phyloP scores from a whole-genome alignment of 2,329 filamentous ascomycete species.

The Apiospora pterosperma region DNA sequence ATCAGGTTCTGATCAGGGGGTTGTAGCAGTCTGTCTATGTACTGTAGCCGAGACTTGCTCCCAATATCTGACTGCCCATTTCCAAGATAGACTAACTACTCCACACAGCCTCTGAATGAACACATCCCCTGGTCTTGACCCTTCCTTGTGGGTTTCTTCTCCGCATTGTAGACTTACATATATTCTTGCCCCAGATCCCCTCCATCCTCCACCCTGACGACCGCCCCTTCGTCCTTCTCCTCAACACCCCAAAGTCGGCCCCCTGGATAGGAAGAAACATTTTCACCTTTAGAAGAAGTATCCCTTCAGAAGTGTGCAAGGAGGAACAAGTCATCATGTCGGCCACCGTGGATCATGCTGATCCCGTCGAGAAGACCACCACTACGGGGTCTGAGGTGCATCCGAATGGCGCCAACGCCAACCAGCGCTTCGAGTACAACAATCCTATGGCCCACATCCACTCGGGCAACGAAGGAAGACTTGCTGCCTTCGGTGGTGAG shows the following conservation, averaged over 20 bases:
- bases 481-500: conserved; percentile 67
- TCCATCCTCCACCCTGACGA: neutral
- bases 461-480: conserved; percentile 29
- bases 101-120: neutral
- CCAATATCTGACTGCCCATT: neutral
- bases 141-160: neutral
- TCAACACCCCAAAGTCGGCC: neutral
- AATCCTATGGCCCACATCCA: conserved; percentile 38
- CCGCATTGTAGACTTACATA: neutral
- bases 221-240: neutral
- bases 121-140: neutral
- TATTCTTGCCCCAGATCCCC: neutral
- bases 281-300: neutral
- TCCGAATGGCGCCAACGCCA: neutral
- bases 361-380: neutral
- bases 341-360: neutral
- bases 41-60: neutral
- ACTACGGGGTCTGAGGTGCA: neutral
- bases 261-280: neutral
- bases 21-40: too few species aligned
- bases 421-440: conserved; percentile 1
- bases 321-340: neutral
- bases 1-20: neutral
- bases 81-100: neutral
- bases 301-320: neutral